phyloP scores from a whole-genome alignment of 2,329 filamentous ascomycete genomes.

The Pseudogymnoascus sp. region DNA sequence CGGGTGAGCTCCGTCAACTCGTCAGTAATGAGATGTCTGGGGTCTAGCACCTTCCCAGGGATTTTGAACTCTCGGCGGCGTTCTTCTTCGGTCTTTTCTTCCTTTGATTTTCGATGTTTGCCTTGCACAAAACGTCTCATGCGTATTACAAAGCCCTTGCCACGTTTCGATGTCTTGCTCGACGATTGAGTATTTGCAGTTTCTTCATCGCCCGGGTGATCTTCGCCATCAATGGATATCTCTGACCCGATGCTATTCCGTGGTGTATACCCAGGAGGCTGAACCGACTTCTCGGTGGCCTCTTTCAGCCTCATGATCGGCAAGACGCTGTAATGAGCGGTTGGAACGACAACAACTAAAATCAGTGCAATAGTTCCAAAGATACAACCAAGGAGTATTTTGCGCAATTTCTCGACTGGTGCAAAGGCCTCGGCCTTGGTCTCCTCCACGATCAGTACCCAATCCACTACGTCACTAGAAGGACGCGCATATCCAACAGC shows the following conservation, averaged over 20 bases:
- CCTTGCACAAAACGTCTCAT: constrained; percentile 21
- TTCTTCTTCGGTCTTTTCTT: constrained; percentile 34
- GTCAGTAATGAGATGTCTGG: constrained; percentile 69
- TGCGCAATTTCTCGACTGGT: constrained; percentile 66
- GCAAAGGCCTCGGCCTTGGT: constrained; percentile 63
- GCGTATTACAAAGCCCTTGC: constrained; percentile 23
- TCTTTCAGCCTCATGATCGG: constrained; percentile 70
- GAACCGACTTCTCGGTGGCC: constrained; percentile 65
- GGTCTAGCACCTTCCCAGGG: constrained; percentile 69
- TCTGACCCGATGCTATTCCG: constrained; percentile 24
- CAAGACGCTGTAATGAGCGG: constrained; percentile 72
- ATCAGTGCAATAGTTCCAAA: constrained; percentile 74
- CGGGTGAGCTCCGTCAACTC: constrained; percentile 75
- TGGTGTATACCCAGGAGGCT: constrained; percentile 26
- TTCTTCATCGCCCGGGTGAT: constrained; percentile 20
- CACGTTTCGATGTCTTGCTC: constrained; percentile 24
- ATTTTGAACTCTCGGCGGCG: constrained; percentile 60
- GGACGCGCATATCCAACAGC: constrained; percentile 75
- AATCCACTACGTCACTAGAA: constrained; percentile 61
- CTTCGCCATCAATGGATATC: constrained; percentile 18
- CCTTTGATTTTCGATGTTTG: constrained; percentile 19
- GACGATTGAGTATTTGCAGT: constrained; percentile 17
- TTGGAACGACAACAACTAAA: constrained; percentile 63
- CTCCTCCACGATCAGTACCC: constrained; percentile 77
- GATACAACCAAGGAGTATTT: constrained; percentile 74